Conservation (phyloP, 139 green algal genomes). For the Mesotaenium endlicherianum region DNA sequence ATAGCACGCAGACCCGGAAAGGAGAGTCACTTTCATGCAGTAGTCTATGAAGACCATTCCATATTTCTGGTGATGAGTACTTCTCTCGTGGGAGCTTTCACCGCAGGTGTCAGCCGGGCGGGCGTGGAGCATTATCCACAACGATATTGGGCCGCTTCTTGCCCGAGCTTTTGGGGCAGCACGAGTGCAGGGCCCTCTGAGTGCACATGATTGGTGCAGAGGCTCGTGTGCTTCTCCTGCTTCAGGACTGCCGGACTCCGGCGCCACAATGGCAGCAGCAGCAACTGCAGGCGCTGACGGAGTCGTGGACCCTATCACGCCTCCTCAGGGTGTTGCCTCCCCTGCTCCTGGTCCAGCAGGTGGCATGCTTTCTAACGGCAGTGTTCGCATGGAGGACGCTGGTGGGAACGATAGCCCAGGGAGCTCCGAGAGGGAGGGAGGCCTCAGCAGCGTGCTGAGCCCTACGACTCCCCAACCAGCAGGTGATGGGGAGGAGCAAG, state of each 20-base stretch:
- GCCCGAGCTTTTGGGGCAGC: background rate
- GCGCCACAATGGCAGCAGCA: background rate
- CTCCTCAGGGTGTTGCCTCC: background rate
- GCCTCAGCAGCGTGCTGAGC: background rate
- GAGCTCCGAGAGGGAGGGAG: background rate
- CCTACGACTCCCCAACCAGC: no score
- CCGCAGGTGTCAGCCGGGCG: no score
- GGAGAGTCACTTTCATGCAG: no score
- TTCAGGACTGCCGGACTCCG: background rate
- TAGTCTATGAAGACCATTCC: no score
- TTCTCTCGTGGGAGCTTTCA: no score
- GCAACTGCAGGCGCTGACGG: background rate
- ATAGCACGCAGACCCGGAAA: no score
- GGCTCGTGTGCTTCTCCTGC: background rate
- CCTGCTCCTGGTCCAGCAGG: background rate
- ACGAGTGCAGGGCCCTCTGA: conserved; percentile 1
- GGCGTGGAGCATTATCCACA: no score
- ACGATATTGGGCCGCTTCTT: no score
- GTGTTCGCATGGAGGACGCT: background rate
- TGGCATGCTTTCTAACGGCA: no score
- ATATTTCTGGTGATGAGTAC: no score
- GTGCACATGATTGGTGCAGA: background rate
- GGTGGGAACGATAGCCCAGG: background rate
- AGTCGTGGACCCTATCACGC: background rate
- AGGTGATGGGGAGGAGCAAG: background rate